A percentile compares a stretch with the other conserved stretches of the same genome.
phyloP scores from a whole-genome alignment of 768 basidiomycete genomes.

The Xerocomus brunneocitrinus region DNA sequence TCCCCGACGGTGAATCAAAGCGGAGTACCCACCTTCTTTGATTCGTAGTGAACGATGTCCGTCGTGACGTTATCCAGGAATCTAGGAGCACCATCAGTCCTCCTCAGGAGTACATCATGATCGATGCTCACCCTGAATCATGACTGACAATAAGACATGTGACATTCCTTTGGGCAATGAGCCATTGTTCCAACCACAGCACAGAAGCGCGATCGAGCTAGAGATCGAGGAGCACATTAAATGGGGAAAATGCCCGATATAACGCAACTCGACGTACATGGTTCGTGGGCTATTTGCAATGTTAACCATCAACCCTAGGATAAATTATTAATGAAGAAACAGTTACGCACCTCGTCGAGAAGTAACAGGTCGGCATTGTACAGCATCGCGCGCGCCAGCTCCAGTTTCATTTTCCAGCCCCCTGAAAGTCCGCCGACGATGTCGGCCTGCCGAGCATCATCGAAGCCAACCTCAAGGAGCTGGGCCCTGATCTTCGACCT shows the following conservation, averaged over 20 bases:
- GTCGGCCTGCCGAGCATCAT: slow-evolving; percentile 78
- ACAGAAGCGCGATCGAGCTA: slow-evolving; percentile 83
- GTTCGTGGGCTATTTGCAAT: slow-evolving; percentile 69
- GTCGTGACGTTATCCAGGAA: slow-evolving; percentile 95
- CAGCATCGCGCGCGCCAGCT: slow-evolving; percentile 92
- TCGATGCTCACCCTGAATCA: slow-evolving; percentile 79
- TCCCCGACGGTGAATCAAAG: slow-evolving; percentile 13
- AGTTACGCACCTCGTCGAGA: slow-evolving; percentile 67
- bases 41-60: slow-evolving; percentile 96
- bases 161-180: slow-evolving; percentile 73
- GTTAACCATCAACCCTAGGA: slow-evolving; percentile 20
- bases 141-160: slow-evolving; percentile 95
- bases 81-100: slow-evolving; percentile 33
- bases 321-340: slow-evolving; percentile 19
- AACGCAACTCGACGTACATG: slow-evolving; percentile 53
- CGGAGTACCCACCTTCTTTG: slow-evolving; percentile 63
- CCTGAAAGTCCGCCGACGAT: slow-evolving; percentile 88
- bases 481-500: slow-evolving; percentile 72
- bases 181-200: slow-evolving; percentile 87
- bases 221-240: slow-evolving; percentile 18
- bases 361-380: slow-evolving; percentile 86
- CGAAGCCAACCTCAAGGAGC: slow-evolving; percentile 86
- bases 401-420: slow-evolving; percentile 99
- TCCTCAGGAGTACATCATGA: slow-evolving; percentile 7
- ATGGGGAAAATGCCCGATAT: slow-evolving; percentile 12